Base-by-base conservation (phyloP, 2,329 filamentous ascomycete genomes). In the Diaporthe sp. region DNA sequence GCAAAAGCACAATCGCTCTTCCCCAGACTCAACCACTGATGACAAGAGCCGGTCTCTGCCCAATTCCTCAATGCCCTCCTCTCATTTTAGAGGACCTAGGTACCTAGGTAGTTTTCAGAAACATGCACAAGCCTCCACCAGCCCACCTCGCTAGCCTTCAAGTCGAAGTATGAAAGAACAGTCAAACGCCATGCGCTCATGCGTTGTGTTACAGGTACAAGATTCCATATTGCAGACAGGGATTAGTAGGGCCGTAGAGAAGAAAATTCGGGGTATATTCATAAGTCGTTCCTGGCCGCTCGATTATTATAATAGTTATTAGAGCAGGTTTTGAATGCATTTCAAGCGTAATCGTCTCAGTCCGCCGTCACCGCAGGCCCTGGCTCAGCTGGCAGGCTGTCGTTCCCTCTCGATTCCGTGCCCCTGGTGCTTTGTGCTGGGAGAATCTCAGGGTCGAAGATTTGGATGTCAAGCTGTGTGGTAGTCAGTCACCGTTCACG, bases 381-480 rank as follows among this genome's bases (percentile, higher is more conserved):
- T 31, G 73, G 75, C 49, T 72, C 73, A 22, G 44, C 62, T 31
- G 73, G 75, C 69, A 73, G 62, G 42, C 67, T 71, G 19, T 76
- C 75, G 55, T 65, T 46, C 6, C 62, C 75, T 70, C 73, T 72
- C 34, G 75, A 72, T n/a, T 75, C 75, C 44, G 73, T 59, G n/a
- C 46, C 65, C 46, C 69, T 61, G 28, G 86, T 89, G 75, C 86
- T 89, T 13, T 84, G 85, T 65, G 87, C 88, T 4, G 88, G 85
- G 3, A 89, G 90, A 75, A 95, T 91, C 79, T 94, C 93, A 1
- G 94, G 94, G 82, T 96, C 94, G 6, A 93, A 92, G 74, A 96
- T 94, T 84, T 95, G 93, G 67, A 96, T 94, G 79, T 96, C 94
- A 79, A 96, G 89, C 93, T 94, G 75, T 28, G 61, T 15, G 70